Base-by-base conservation (phyloP, 2,329 filamentous ascomycete species). In the Thermoascus crustaceus region DNA sequence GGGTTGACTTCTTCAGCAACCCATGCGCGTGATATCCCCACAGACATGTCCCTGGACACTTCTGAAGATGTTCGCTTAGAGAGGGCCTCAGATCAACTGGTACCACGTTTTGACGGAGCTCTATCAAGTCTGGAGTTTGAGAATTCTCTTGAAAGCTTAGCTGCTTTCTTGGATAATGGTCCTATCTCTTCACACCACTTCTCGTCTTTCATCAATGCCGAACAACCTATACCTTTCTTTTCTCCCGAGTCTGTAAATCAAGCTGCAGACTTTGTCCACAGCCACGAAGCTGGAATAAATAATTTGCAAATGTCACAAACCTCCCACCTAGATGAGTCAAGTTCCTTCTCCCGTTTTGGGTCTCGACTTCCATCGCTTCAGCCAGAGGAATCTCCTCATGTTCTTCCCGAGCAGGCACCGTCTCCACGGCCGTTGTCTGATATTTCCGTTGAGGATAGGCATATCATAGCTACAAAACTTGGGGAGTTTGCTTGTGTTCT, bases 181-280 rank as follows among this genome's bases (percentile, higher is more conserved):
- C 52, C 55, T 3, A 40, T 62, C 11, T 53, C 51, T 2, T 60
- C 58, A 4, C 62, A 63, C 38, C 59, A 62, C 35, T 63, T 63
- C 31, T 47, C 58, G 4, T 58, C 57, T 5, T 35, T 62, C 35
- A 58, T 63, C 38, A 62, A 53, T 25, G 50, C 60, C 4, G 60
- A 64, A 39, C 61, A 64, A 31, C 60, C 60, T 3, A 61, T 63
- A 40, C 61, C 60, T 1, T 61, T 63, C 47, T 63, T 62, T 39
- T 63, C 60, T 4, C 58, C 60, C 6, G 60, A 63, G 21, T 60
- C 58, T 6, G 48, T 60, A n/a, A n/a, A n/a, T n/a, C n/a, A n/a
- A n/a, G n/a, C n/a, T n/a, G n/a, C n/a, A n/a, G n/a, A n/a, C n/a
- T n/a, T n/a, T 32, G 46, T 38, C 4, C 57, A 60, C 31, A 38